A percentile compares a stretch with the other conserved stretches of the same genome.
These are phyloP conservation scores for Lithocarpus polystachyus DNA, from an alignment of 306 rosid genomes.

Conservation along the genomic window DNA sequence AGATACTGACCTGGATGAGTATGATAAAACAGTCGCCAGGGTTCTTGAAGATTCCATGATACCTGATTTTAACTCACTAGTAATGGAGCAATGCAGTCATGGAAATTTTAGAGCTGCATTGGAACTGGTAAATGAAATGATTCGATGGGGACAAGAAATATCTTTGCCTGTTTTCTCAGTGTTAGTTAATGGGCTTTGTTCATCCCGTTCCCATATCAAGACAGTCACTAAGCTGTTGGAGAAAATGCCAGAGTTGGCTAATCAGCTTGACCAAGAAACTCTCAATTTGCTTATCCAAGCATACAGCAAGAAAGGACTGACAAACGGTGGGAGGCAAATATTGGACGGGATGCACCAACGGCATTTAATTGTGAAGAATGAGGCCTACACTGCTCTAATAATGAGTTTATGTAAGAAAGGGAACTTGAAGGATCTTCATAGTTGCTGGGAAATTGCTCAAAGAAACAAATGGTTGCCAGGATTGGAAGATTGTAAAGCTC, in stretches of 20 bases:
- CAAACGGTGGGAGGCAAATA: slow-evolving; percentile 39
- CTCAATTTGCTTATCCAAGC: slow-evolving; percentile 62
- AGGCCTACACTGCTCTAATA: slow-evolving; percentile 56
- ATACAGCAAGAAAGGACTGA: slow-evolving; percentile 59
- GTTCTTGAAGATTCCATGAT: slow-evolving; percentile 61
- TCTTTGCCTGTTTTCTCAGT: slow-evolving; percentile 40
- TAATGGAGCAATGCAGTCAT: slow-evolving; percentile 40
- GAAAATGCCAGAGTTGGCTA: slow-evolving; percentile 42
- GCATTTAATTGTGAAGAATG: slow-evolving; percentile 39
- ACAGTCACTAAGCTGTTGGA: slow-evolving; percentile 37
- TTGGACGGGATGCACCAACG: slow-evolving; percentile 59
- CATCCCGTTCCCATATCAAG: slow-evolving; percentile 44
- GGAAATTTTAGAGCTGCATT: slow-evolving; percentile 49
- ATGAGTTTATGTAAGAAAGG: slow-evolving; percentile 58
- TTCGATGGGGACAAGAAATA: slow-evolving; percentile 78
- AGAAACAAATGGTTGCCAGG: slow-evolving; percentile 61
- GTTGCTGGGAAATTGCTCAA: slow-evolving; percentile 56
- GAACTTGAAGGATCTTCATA: slow-evolving; percentile 50
- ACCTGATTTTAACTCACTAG: slow-evolving; percentile 49
- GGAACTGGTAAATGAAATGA: slow-evolving; percentile 56
- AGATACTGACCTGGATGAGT: slow-evolving; percentile 72
- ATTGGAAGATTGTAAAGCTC: slow-evolving; percentile 45
- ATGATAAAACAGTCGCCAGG: slow-evolving; percentile 47
- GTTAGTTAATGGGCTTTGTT: slow-evolving; percentile 51
- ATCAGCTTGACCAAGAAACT: slow-evolving; percentile 53